A percentile compares a stretch with the other conserved stretches of the same genome.
Conservation (phyloP, 2,329 filamentous ascomycete species). For the Lasiodiplodia sp. region DNA sequence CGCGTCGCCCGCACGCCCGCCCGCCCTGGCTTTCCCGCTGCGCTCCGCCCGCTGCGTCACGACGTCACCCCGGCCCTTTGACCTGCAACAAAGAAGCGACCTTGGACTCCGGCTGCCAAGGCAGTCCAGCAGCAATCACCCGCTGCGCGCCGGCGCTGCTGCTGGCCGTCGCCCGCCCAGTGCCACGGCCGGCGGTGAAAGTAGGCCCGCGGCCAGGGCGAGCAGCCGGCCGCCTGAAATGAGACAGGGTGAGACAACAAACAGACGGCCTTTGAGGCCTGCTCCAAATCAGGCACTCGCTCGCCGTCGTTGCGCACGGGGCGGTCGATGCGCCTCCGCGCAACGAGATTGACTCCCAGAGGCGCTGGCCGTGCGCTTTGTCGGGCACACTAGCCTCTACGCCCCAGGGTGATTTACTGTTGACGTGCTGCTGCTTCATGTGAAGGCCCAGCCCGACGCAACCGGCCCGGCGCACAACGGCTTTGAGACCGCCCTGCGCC, state of each 20-base stretch:
- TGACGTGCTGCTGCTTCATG: constrained; percentile 19
- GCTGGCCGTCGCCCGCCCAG: background rate
- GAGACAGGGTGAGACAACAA: constrained; percentile 26
- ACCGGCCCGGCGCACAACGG: constrained; percentile 15
- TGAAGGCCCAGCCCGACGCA: constrained; percentile 12
- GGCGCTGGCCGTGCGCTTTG: constrained; percentile 27
- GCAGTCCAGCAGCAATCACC: background rate
- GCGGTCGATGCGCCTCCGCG: constrained; percentile 18
- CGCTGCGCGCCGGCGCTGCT: background rate
- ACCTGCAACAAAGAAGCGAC: background rate
- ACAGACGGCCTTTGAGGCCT: constrained; percentile 23
- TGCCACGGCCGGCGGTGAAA: background rate
- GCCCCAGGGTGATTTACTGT: constrained; percentile 6
- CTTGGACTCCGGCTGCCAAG: constrained; percentile 2
- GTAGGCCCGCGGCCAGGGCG: constrained; percentile 10
- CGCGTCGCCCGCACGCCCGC: background rate
- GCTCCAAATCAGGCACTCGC: constrained; percentile 13
- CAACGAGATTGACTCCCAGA: constrained; percentile 24
- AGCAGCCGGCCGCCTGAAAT: constrained; percentile 9
- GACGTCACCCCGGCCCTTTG: constrained; percentile 8
- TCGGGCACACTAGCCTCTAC: constrained; percentile 3
- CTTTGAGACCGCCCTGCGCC: constrained; percentile 2
- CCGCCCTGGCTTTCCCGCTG: constrained; percentile 19
- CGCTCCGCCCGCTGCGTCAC: constrained; percentile 12
- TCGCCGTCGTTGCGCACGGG: constrained; percentile 13